Evolutionary conservation across 2,329 filamentous ascomycete species (phyloP), one percentile per base, ranked within the genome.

Genomic region (Arthrobotrys iridis): DNA sequence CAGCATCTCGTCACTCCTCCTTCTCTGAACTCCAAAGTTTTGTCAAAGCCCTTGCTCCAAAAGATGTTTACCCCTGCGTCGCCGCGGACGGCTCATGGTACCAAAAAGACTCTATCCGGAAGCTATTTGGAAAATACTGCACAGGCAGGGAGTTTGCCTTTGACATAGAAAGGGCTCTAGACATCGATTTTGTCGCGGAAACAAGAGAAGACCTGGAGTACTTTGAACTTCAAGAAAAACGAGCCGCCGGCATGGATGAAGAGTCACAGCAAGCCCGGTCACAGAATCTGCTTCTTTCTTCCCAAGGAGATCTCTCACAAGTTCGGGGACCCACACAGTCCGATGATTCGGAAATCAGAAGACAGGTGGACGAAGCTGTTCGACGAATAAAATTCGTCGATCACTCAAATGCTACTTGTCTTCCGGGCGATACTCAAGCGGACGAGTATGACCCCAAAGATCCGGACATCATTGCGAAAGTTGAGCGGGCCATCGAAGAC

Each of bases 1-100:
- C 93, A 0, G 97, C 93, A 80, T 94, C 94, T 0, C 87, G 94
- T 0, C 94, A 98, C 81, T 96, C 94, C 0, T 96, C 92, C 0
- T 94, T 95, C 74, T 83, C 85, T 0, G 94, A 97, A 80, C 86
- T 96, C 1, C 90, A 92, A 77, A 83, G 88, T 62, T 83, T 97
- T 0, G 85, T 97, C 0, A 81, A 84, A 2, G 84, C 85, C 0
- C 91, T 97, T 78, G 86, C 83, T 26, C 93, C 93, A 0, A 87
- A 83, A 48, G 93, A 97, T 78, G 84, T 97, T 1, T 91, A 90
- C 84, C 93, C 93, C 0, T 97, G 93, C 80, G 96, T 93, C 0
- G 88, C 90, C 1, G 86, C 92, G 74, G 82, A 86, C 13, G 79
- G 81, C 0, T 83, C 83, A 0, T 97, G 93, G 93, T 83, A 83